These are phyloP conservation scores for Coemansia sp. DNA, from an alignment of 192 early-diverging fungal species.

Conservation along the genomic window DNA sequence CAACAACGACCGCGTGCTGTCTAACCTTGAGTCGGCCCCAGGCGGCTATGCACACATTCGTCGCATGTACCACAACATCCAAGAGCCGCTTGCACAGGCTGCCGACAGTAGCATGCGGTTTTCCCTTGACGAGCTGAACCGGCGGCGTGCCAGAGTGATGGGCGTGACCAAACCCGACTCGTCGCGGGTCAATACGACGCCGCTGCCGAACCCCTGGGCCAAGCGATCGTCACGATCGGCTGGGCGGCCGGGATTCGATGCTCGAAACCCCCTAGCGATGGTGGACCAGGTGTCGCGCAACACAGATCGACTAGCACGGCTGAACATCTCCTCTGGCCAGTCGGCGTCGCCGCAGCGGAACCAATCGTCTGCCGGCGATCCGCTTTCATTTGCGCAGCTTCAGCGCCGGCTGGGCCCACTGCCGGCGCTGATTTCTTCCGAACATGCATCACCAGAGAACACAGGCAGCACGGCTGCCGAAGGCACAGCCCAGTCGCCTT, in stretches of 20 bases:
- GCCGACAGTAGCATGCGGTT: constrained; percentile 14
- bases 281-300: constrained; percentile 36
- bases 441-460: neutral
- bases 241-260: constrained; percentile 9
- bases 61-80: constrained; percentile 47
- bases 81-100: constrained; percentile 39
- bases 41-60: constrained; percentile 51
- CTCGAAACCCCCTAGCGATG: constrained; percentile 20
- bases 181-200: constrained; percentile 34
- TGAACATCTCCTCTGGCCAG: constrained; percentile 27
- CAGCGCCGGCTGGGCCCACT: constrained; percentile 2
- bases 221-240: constrained; percentile 2
- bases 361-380: neutral
- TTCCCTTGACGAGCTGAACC: constrained; percentile 45
- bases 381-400: neutral
- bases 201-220: constrained; percentile 52
- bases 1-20: constrained; percentile 53
- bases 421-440: constrained; percentile 3
- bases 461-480: neutral
- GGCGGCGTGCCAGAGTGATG: constrained; percentile 33
- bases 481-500: neutral
- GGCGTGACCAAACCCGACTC: constrained; percentile 34
- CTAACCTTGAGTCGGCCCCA: constrained; percentile 49
- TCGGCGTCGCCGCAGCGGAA: constrained; percentile 2
- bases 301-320: constrained; percentile 27